phyloP scores from a whole-genome alignment of 352 stramenopile genomes.

The Peronospora farinosa region DNA sequence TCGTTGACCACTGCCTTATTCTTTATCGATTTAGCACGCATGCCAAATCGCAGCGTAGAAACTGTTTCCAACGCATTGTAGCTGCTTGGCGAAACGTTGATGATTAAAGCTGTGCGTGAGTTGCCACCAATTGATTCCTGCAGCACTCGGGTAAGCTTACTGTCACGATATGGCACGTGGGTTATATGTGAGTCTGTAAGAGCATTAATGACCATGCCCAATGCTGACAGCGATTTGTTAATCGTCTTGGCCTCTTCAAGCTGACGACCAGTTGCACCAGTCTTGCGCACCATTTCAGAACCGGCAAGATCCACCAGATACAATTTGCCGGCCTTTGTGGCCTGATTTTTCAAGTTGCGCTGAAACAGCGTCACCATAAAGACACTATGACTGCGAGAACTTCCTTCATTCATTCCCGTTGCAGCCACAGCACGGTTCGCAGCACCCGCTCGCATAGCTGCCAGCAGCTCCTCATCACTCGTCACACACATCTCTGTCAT shows the following conservation, averaged over 20 bases:
- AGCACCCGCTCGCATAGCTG: constrained; percentile 75
- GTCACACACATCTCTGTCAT: constrained; percentile 92
- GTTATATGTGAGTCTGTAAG: constrained; percentile 75
- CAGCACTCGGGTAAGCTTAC: constrained; percentile 88
- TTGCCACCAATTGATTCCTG: constrained; percentile 92
- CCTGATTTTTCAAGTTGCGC: constrained; percentile 81
- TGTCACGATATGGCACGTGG: constrained; percentile 88
- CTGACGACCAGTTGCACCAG: constrained; percentile 79
- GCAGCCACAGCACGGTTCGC: constrained; percentile 82
- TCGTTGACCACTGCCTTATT: constrained; percentile 94
- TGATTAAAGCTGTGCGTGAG: constrained; percentile 90
- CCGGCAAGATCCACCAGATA: constrained; percentile 92
- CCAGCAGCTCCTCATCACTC: constrained; percentile 82
- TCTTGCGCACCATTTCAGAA: constrained; percentile 93
- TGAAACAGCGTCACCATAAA: constrained; percentile 89
- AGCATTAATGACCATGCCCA: constrained; percentile 93
- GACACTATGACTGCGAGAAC: constrained; percentile 86
- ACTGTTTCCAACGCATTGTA: constrained; percentile 90
- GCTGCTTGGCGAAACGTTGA: constrained; percentile 86
- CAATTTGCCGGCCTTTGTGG: constrained; percentile 86
- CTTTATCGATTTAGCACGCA: constrained; percentile 91
- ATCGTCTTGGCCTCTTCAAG: constrained; percentile 95
- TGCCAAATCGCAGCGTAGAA: constrained; percentile 88
- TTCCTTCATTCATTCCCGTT: constrained; percentile 93
- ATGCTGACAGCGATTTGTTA: constrained; percentile 91